Base-by-base conservation (phyloP, 1,284 basidiomycete species). In the Sanghuangporus baumii region DNA sequence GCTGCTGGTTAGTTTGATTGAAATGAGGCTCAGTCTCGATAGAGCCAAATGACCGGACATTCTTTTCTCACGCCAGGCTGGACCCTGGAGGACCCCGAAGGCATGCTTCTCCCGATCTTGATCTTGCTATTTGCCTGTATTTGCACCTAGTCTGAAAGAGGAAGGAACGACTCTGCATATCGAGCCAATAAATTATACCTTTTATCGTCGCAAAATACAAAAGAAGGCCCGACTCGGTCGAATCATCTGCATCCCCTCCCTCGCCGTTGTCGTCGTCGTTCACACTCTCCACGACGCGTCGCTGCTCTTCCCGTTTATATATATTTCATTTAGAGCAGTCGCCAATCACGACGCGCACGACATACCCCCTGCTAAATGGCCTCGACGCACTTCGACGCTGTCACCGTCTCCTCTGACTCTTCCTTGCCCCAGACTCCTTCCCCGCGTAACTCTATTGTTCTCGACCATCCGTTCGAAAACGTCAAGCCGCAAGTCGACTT, bases 401-500 rank as follows among this genome's bases (percentile, higher is more conserved):
- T 86, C 74, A 76, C 81, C 65, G 79, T 84, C 67, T 84, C 83
- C 76, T 82, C 82, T 57, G 81, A 85, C 75, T 79, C 81, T 57
- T 83, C 86, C 64, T 81, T 86, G 2, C 88, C 87, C 5, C 82
- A 87, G 63, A 89, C 88, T 0, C 88, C 88, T 1, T 88, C 87
- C 1, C 87, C 88, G 4, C 78, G 75, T 65, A 71, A 72, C 55
- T 72, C 73, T 65, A 61, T 74, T 65, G 70, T 67, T 57, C 72
- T 75, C 48, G 69, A 79, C 66, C 70, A 74, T 63, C 70, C 69
- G 64, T 75, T 78, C 65, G 76, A 74, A 64, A 65, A 74, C 72
- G 75, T 76, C 73, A 75, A 76, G 68, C 67, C 72, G 57, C 61
- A 72, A 63, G 66, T 78, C 66, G 77, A 79, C 71, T 72, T 82